Evolutionary conservation across 2,329 filamentous ascomycete species (phyloP).

Genomic region (Xylaria sp.): DNA sequence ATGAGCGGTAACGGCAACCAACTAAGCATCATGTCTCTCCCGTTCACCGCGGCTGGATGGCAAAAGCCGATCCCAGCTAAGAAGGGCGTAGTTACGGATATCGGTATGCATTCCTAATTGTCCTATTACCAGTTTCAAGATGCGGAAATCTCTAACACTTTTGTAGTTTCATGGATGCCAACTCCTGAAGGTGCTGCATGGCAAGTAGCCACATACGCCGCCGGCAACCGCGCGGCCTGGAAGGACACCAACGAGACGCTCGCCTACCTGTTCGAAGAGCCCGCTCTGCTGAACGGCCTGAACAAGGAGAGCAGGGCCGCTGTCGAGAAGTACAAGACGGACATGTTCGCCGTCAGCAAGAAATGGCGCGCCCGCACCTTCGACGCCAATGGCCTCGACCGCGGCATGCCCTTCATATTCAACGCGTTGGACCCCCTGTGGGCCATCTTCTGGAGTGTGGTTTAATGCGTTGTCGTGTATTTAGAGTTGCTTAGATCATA

Average conservation of each 20-base stretch:
- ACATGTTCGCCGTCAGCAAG: slow-evolving; percentile 47
- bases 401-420: slow-evolving; percentile 55
- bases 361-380: slow-evolving; percentile 46
- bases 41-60: slow-evolving; percentile 50
- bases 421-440: slow-evolving; percentile 30
- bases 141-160: not conserved
- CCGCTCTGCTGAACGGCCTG: slow-evolving; percentile 41
- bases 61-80: slow-evolving; percentile 45
- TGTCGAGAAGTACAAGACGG: slow-evolving; percentile 42
- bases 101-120: not conserved
- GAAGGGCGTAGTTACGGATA: slow-evolving; percentile 47
- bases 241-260: slow-evolving; percentile 45
- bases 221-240: slow-evolving; percentile 50
- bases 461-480: slow-evolving; percentile 2
- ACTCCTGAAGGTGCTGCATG: slow-evolving; percentile 41
- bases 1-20: slow-evolving; percentile 49
- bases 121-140: not conserved
- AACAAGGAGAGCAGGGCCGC: slow-evolving; percentile 42
- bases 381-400: slow-evolving; percentile 48
- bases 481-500: not conserved
- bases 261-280: slow-evolving; percentile 48
- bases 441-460: slow-evolving; percentile 27
- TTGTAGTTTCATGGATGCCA: slow-evolving; percentile 42
- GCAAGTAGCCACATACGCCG: slow-evolving; percentile 45
- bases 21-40: slow-evolving; percentile 45